phyloP scores from a whole-genome alignment of 2,329 filamentous ascomycete genomes.

The Penicillium brasilianum region DNA sequence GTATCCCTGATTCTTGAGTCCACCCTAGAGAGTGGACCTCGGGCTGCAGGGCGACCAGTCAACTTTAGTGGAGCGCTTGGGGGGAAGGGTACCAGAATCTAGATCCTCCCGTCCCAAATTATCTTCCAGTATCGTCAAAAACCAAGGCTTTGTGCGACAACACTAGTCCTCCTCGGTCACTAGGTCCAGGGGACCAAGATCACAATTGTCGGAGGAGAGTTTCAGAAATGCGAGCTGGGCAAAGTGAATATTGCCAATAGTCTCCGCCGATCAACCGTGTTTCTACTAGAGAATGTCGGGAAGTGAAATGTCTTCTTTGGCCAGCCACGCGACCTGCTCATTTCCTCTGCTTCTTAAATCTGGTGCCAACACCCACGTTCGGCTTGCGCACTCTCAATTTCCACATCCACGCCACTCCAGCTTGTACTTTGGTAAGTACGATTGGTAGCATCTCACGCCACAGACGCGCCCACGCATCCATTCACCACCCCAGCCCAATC shows the following conservation, averaged over 20 bases:
- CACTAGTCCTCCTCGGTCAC: background rate
- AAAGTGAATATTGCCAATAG: slow-evolving; percentile 4
- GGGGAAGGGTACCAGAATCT: background rate
- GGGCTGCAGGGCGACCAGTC: slow-evolving; percentile 8
- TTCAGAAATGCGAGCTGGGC: background rate
- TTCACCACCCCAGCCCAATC: background rate
- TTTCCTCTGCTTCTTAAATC: background rate
- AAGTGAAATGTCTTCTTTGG: slow-evolving; percentile 17
- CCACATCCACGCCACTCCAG: background rate
- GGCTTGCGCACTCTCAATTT: slow-evolving; percentile 3
- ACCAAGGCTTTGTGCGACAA: background rate
- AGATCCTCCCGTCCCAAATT: background rate
- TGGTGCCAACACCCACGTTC: background rate
- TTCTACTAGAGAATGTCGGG: background rate
- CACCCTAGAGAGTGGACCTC: slow-evolving; percentile 1
- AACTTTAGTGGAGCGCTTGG: background rate
- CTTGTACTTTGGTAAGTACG: slow-evolving; percentile 1
- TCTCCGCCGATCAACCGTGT: slow-evolving; percentile 1
- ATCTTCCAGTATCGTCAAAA: background rate
- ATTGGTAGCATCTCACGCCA: background rate
- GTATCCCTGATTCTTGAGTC: background rate
- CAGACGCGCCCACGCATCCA: slow-evolving; percentile 3
- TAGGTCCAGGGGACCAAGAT: background rate
- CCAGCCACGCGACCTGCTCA: slow-evolving; percentile 3
- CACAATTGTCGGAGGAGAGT: slow-evolving; percentile 2